phyloP scores from a whole-genome alignment of 1,284 basidiomycete genomes.

The Ceratobasidium sp. region DNA sequence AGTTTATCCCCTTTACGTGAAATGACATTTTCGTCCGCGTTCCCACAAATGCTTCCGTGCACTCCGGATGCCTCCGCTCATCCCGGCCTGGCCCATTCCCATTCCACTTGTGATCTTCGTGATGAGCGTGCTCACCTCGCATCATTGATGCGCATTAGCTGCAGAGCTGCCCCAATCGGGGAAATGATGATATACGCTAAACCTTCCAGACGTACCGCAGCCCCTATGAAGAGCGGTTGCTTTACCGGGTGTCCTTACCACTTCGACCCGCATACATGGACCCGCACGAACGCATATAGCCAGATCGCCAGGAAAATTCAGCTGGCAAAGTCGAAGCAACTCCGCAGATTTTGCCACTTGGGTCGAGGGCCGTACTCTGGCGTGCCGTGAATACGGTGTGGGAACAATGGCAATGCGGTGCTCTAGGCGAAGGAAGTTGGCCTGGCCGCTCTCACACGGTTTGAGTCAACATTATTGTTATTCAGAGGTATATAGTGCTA shows the following conservation, averaged over 20 bases:
- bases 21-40: not conserved
- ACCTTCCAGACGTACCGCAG: too few relatives aligned
- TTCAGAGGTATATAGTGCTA: slow-evolving; percentile 38
- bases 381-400: too few relatives aligned
- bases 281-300: too few relatives aligned
- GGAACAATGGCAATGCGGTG: not conserved
- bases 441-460: slow-evolving; percentile 1
- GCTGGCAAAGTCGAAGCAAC: too few relatives aligned
- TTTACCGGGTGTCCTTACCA: too few relatives aligned
- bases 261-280: too few relatives aligned
- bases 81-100: not conserved
- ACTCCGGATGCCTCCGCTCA: slow-evolving; percentile 2
- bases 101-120: slow-evolving; percentile 1
- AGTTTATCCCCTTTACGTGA: slow-evolving; percentile 4
- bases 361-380: too few relatives aligned
- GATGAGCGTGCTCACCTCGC: slow-evolving; percentile 2
- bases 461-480: slow-evolving; percentile 9
- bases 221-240: too few relatives aligned
- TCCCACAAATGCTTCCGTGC: not conserved
- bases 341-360: too few relatives aligned
- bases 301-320: too few relatives aligned
- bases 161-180: too few relatives aligned
- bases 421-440: not conserved
- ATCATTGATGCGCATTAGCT: not conserved
- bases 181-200: too few relatives aligned